These are phyloP conservation scores for Lactarius akahatsu DNA, from an alignment of 768 basidiomycete species.

Conservation along the genomic window DNA sequence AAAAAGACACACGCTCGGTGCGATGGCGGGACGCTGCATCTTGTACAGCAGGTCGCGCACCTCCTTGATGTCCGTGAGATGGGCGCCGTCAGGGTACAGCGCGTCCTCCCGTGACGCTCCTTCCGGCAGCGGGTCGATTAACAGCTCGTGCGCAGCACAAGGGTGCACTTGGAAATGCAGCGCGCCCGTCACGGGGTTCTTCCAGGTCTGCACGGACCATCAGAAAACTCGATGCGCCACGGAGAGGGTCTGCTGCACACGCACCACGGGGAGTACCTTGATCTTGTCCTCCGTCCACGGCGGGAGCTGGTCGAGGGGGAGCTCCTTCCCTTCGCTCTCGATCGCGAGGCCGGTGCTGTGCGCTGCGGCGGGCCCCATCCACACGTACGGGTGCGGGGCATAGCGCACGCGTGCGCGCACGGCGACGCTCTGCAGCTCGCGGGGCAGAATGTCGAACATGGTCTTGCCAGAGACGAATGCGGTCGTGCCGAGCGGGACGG, in stretches of 20 bases:
- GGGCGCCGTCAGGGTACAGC: slow-evolving; percentile 80
- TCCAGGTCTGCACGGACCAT: slow-evolving; percentile 63
- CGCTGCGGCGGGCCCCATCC: slow-evolving; percentile 77
- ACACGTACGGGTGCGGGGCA: slow-evolving; percentile 82
- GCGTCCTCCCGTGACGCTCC: slow-evolving; percentile 58
- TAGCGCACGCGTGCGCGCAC: slow-evolving; percentile 73
- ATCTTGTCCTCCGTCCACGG: slow-evolving; percentile 77
- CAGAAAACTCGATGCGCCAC: slow-evolving; percentile 3
- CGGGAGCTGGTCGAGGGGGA: slow-evolving; percentile 64
- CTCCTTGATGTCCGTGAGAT: slow-evolving; percentile 67
- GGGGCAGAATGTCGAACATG: slow-evolving; percentile 77
- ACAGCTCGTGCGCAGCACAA: slow-evolving; percentile 64
- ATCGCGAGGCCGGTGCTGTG: slow-evolving; percentile 77
- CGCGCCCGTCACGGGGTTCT: slow-evolving; percentile 80
- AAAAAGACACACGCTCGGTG: slow-evolving; percentile 56
- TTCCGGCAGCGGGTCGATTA: slow-evolving; percentile 70
- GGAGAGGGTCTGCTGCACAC: slow-evolving; percentile 24
- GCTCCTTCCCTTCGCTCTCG: slow-evolving; percentile 70
- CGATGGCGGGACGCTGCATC: slow-evolving; percentile 89
- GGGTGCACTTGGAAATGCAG: slow-evolving; percentile 93
- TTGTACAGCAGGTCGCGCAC: slow-evolving; percentile 76
- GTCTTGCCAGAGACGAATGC: slow-evolving; percentile 76
- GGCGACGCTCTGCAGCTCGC: slow-evolving; percentile 69
- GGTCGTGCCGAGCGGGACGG: slow-evolving; percentile 81
- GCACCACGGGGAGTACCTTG: slow-evolving; percentile 67